A percentile compares a stretch with the other conserved stretches of the same genome.
phyloP scores from a whole-genome alignment of 2,329 filamentous ascomycete species.

The Trichoderma sp. region DNA sequence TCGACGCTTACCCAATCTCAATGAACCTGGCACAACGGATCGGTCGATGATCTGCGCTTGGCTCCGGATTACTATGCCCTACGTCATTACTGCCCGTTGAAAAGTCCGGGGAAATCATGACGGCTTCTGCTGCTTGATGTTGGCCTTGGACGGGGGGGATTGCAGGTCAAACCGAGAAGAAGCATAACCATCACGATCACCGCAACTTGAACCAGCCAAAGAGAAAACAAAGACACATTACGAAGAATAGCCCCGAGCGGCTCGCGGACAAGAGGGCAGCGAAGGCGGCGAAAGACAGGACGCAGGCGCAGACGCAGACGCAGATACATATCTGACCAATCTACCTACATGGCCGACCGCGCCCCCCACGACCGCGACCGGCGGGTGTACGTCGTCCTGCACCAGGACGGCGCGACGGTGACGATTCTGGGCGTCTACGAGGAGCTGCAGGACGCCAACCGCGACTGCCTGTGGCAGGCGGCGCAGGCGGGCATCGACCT shows the following conservation, averaged over 20 bases:
- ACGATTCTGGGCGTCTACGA: slow-evolving; percentile 40
- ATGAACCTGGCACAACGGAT: not conserved
- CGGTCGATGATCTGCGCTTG: not conserved
- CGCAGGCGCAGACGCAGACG: not conserved
- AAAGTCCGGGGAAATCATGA: not conserved
- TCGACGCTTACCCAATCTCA: no score
- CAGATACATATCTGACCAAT: not conserved
- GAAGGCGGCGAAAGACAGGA: not conserved
- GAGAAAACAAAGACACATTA: not conserved
- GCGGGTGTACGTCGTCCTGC: slow-evolving; percentile 40
- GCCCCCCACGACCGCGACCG: slow-evolving; percentile 27
- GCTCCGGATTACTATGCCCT: not conserved
- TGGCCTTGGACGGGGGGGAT: not conserved
- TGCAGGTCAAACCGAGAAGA: slow-evolving; percentile 1
- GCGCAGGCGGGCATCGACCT: slow-evolving; percentile 36
- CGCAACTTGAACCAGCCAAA: not conserved
- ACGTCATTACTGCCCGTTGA: slow-evolving; percentile 2
- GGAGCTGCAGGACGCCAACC: slow-evolving; percentile 43
- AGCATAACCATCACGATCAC: not conserved
- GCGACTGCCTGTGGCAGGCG: slow-evolving; percentile 38
- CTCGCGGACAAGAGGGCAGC: no score
- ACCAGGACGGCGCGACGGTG: slow-evolving; percentile 37
- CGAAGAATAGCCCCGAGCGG: not conserved
- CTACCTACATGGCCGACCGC: slow-evolving; percentile 8
- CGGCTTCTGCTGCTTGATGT: not conserved